Percentiles rank a stretch among this genome's conserved stretches.
phyloP scores from a whole-genome alignment of 73 alveolate genomes.

The Symbiodinium natans region DNA sequence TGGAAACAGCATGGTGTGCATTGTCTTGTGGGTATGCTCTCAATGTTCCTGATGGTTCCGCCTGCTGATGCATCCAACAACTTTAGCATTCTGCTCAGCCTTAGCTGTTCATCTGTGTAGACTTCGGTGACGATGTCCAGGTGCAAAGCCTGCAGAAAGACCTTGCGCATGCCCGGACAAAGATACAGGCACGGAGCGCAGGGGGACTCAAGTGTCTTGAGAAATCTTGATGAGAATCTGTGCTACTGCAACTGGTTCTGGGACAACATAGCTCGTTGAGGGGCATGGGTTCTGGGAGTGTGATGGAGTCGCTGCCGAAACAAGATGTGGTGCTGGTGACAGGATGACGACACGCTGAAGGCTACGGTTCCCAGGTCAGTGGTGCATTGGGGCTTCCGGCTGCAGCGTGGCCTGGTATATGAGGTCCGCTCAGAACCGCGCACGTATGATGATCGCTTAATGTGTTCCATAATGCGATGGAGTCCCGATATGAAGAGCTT shows the following conservation, averaged over 20 bases:
- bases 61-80: too few species aligned
- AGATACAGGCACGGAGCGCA: slow-evolving; percentile 24
- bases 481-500: too few species aligned
- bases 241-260: too few species aligned
- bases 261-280: too few species aligned
- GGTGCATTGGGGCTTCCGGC: slow-evolving; percentile 15
- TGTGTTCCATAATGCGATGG: not conserved
- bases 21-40: too few species aligned
- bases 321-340: not conserved
- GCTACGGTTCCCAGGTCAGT: slow-evolving; percentile 35
- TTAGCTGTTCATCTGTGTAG: too few species aligned
- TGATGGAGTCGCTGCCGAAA: not conserved
- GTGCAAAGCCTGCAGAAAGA: slow-evolving; percentile 4
- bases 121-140: slow-evolving; percentile 33
- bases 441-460: too few species aligned
- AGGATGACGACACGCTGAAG: not conserved
- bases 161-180: slow-evolving; percentile 45
- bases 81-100: too few species aligned
- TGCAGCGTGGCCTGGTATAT: slow-evolving; percentile 19
- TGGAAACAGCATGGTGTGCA: too few species aligned
- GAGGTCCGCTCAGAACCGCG: not conserved
- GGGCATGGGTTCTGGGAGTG: not conserved
- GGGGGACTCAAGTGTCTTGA: too few species aligned
- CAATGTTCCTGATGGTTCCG: too few species aligned
- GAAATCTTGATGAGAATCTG: not conserved